Conservation (phyloP, 768 basidiomycete species). For the Termitomyces sp. region DNA sequence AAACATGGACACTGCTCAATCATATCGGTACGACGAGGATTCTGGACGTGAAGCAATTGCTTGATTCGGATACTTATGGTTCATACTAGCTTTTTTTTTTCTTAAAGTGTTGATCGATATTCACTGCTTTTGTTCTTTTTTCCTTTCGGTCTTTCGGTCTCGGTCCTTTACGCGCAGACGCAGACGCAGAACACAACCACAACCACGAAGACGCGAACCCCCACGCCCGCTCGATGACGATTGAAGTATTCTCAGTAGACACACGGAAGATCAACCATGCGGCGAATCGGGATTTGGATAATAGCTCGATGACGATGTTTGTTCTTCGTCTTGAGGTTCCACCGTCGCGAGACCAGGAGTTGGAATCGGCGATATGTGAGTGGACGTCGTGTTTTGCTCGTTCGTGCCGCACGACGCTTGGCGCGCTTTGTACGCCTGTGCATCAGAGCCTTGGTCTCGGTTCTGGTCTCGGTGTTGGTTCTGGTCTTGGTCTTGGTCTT, state of each 20-base stretch:
- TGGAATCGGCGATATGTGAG: constrained; percentile 1
- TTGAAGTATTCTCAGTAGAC: constrained; percentile 52
- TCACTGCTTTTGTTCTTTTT: constrained; percentile 3
- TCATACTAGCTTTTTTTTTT: neutral
- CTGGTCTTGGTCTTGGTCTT: too few species aligned
- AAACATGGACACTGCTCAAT: constrained; percentile 22
- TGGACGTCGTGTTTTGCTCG: constrained; percentile 56
- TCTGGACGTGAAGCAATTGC: constrained; percentile 23
- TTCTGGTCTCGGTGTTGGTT: too few species aligned
- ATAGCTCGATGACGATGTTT: constrained; percentile 27
- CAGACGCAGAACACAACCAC: neutral
- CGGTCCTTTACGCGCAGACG: too few species aligned
- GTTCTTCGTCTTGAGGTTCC: constrained; percentile 32
- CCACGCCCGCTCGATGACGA: constrained; percentile 25
- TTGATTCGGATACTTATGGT: constrained; percentile 10
- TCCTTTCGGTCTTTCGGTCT: constrained; percentile 4
- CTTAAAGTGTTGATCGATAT: neutral
- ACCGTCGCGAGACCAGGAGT: constrained; percentile 7
- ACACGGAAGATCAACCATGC: constrained; percentile 35
- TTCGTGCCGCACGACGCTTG: constrained; percentile 47
- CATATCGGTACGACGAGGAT: constrained; percentile 46
- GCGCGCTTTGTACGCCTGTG: constrained; percentile 30
- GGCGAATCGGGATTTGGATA: constrained; percentile 24
- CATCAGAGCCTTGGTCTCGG: constrained; percentile 7
- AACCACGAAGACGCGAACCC: too few species aligned